Percentiles rank a stretch among this genome's conserved stretches.
Conservation (phyloP, 2,329 filamentous ascomycete species). For the Elsinoe fawcettii region DNA sequence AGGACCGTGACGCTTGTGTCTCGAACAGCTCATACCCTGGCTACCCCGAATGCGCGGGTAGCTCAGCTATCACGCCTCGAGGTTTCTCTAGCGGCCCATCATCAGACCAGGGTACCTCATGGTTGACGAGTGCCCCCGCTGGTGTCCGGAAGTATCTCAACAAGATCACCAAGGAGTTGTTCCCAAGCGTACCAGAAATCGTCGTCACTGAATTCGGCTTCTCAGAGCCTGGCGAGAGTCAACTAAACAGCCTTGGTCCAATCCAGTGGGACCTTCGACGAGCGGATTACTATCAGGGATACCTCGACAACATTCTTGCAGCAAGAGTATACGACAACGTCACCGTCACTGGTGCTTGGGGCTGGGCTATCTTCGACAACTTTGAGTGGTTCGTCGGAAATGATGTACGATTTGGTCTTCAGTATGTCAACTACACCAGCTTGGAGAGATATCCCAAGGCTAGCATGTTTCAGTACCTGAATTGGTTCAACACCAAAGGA, state of each 20-base stretch:
- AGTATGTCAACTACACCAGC: conserved; percentile 31
- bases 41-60: conserved; percentile 37
- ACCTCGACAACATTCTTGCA: conserved; percentile 29
- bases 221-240: conserved; percentile 28
- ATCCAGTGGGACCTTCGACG: conserved; percentile 27
- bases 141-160: conserved; percentile 31
- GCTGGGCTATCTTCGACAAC: conserved; percentile 32
- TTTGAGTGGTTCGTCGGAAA: conserved; percentile 32
- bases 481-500: conserved; percentile 26
- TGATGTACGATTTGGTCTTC: conserved; percentile 29
- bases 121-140: conserved; percentile 31
- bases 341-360: conserved; percentile 28
- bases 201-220: conserved; percentile 33
- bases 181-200: conserved; percentile 37
- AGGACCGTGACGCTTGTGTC: conserved; percentile 32
- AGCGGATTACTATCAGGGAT: conserved; percentile 28
- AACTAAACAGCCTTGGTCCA: conserved; percentile 23
- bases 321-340: conserved; percentile 29
- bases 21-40: conserved; percentile 33
- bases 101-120: conserved; percentile 29
- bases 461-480: conserved; percentile 32
- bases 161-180: conserved; percentile 33
- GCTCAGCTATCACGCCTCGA: conserved; percentile 27
- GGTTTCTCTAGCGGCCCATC: conserved; percentile 40
- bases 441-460: conserved; percentile 32